Conservation (phyloP, 352 stramenopile species). For the Globisporangium nagaii region DNA sequence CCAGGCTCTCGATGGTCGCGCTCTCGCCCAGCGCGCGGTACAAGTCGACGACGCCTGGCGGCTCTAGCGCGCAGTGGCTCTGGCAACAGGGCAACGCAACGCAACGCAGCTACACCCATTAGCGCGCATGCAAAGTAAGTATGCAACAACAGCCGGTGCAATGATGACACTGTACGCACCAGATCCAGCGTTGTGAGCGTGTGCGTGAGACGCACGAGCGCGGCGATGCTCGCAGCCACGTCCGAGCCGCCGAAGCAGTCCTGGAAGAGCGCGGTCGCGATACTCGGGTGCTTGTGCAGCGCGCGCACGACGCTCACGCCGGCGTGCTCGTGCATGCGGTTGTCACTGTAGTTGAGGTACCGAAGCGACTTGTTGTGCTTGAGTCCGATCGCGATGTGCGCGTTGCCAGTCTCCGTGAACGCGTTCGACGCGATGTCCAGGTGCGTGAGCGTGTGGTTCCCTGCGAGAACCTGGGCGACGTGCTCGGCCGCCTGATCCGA, state of each 20-base stretch:
- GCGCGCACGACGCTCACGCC: slow-evolving; percentile 31
- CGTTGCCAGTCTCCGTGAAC: slow-evolving; percentile 29
- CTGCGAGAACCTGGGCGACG: slow-evolving; percentile 34
- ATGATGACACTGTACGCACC: slow-evolving; percentile 23
- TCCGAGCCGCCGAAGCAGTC: slow-evolving; percentile 37
- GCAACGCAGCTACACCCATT: too few species aligned
- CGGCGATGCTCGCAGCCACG: slow-evolving; percentile 24
- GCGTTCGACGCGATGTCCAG: slow-evolving; percentile 50
- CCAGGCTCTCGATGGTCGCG: slow-evolving; percentile 34
- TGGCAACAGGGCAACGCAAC: slow-evolving; percentile 8
- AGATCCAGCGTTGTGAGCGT: slow-evolving; percentile 47
- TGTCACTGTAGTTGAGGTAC: slow-evolving; percentile 56
- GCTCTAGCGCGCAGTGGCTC: slow-evolving; percentile 62
- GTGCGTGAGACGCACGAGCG: slow-evolving; percentile 19
- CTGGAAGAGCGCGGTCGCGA: slow-evolving; percentile 54
- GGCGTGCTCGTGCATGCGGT: slow-evolving; percentile 34
- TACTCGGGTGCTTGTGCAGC: slow-evolving; percentile 20
- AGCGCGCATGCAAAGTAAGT: too few species aligned
- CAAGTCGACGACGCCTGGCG: slow-evolving; percentile 49
- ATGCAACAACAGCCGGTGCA: not conserved
- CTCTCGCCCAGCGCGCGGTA: slow-evolving; percentile 52
- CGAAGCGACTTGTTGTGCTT: slow-evolving; percentile 37
- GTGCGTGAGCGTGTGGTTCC: slow-evolving; percentile 45
- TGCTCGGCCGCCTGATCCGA: slow-evolving; percentile 39
- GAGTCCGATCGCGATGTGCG: slow-evolving; percentile 40